These are phyloP conservation scores for Groenewaldozyma tartarivorans DNA, from an alignment of 805 yeast species.

Conservation along the genomic window DNA sequence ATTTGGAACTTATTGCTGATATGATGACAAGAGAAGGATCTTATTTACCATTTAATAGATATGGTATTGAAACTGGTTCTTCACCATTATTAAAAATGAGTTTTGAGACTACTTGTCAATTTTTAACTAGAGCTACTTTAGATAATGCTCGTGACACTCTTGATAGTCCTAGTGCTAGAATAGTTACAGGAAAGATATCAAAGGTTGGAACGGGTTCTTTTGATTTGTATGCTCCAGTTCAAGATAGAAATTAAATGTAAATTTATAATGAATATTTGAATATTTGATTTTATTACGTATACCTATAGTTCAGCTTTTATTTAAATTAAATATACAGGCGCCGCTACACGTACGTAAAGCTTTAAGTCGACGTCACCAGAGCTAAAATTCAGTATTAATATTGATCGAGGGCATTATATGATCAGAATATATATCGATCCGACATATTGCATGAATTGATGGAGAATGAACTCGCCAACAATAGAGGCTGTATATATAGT, in stretches of 20 bases:
- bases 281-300: no score
- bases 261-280: no score
- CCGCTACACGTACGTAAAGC: no score
- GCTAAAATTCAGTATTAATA: no score
- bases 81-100: constrained; percentile 98
- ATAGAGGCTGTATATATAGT: constrained; percentile 33
- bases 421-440: no score
- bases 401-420: no score
- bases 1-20: constrained; percentile 93
- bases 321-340: no score
- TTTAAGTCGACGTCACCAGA: no score
- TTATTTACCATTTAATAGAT: constrained; percentile 93
- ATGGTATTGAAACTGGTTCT: constrained; percentile 92
- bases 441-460: no score
- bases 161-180: constrained; percentile 86
- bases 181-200: constrained; percentile 84
- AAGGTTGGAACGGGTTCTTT: constrained; percentile 95
- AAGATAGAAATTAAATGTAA: neutral
- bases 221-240: constrained; percentile 42
- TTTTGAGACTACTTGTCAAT: constrained; percentile 96
- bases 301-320: no score
- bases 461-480: constrained; percentile 15
- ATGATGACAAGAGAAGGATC: constrained; percentile 99
- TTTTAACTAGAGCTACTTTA: constrained; percentile 90
- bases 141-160: constrained; percentile 83